These are phyloP conservation scores for Rhizopogon hawkerae DNA, from an alignment of 1,284 basidiomycete species.

Conservation along the genomic window DNA sequence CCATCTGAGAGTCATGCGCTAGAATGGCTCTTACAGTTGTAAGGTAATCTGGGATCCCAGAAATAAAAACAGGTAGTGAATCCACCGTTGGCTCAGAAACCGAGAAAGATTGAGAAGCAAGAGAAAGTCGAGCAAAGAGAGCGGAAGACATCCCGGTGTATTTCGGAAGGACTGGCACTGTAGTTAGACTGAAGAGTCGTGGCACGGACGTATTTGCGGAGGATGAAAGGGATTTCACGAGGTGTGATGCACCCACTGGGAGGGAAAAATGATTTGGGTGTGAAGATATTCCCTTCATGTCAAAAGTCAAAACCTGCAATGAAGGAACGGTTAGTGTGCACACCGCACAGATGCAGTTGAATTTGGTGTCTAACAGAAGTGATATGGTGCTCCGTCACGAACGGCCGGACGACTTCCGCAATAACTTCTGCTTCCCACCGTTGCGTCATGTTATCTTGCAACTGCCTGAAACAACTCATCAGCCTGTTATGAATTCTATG, in stretches of 20 bases:
- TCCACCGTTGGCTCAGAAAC: constrained; percentile 7
- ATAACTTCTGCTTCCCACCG: constrained; percentile 63
- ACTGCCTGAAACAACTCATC: constrained; percentile 34
- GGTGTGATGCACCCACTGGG: constrained; percentile 42
- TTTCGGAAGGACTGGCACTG: constrained; percentile 51
- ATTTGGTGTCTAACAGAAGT: constrained; percentile 42
- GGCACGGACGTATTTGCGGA: constrained; percentile 19
- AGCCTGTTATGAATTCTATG: background rate
- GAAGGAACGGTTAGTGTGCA: constrained; percentile 2
- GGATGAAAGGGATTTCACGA: constrained; percentile 29
- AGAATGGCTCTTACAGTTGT: constrained; percentile 63
- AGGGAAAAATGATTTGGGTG: constrained; percentile 89
- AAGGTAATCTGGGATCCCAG: constrained; percentile 48
- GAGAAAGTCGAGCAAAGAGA: constrained; percentile 37
- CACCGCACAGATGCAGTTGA: background rate
- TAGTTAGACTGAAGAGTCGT: constrained; percentile 52
- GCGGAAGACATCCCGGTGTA: constrained; percentile 49
- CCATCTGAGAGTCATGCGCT: constrained; percentile 68
- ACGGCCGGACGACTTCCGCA: constrained; percentile 50
- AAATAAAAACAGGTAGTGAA: constrained; percentile 35
- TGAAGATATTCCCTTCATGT: constrained; percentile 68
- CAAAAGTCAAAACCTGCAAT: constrained; percentile 84
- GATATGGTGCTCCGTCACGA: constrained; percentile 53
- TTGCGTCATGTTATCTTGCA: constrained; percentile 72
- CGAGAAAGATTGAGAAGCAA: constrained; percentile 21